Base-by-base conservation (phyloP, 1,139 yeast species). In the Kodamaea anthophila region DNA sequence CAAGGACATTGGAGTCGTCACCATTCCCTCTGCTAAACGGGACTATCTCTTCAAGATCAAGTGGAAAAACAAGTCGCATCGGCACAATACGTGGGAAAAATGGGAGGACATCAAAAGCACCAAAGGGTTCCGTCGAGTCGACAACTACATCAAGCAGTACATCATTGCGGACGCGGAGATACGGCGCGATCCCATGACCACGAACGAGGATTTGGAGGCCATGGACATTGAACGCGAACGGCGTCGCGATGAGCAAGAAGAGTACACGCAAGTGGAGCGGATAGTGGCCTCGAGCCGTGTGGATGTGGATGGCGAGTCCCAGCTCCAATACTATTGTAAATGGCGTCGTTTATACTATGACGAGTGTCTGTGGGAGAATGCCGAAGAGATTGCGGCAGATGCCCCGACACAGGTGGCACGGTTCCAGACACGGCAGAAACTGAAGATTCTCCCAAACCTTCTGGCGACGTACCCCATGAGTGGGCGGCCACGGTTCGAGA, bases 321-420 rank as follows among this genome's bases (percentile, higher is more conserved):
- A 73, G 36, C 64, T 91, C 40, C 82, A 79, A 48, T 93, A 91
- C 52, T 74, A 81, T 38, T 91, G 88, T 37, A 93, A 93, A 55
- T 91, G 98, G 98, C 81, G 77, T 51, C 71, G 97, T 36, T 67
- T 93, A 25, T 84, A 88, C 49, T 93, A 93, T 49, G 97, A 93
- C 55, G 94, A 85, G 43, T 86, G 96, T 40, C 86, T 97, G 4
- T 93, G 98, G 98, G 99, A 93, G 58, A 76, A 79, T 44, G 97
- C 96, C 1, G 81, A 80, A 33, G 81, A 75, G 41, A 86, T 93
- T 42, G 96, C 93, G 1, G 71, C 74, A 36, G 58, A 82, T 33
- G 87, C 95, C 3, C 97, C 96, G 0, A 74, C 70, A 8, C 87
- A 82, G 51, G 97, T 91, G 4, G 73, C 81, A 31, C 78, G 77